These are phyloP conservation scores for Arthrobotrys sinensis DNA, from an alignment of 2,329 filamentous ascomycete species.

Conservation along the genomic window DNA sequence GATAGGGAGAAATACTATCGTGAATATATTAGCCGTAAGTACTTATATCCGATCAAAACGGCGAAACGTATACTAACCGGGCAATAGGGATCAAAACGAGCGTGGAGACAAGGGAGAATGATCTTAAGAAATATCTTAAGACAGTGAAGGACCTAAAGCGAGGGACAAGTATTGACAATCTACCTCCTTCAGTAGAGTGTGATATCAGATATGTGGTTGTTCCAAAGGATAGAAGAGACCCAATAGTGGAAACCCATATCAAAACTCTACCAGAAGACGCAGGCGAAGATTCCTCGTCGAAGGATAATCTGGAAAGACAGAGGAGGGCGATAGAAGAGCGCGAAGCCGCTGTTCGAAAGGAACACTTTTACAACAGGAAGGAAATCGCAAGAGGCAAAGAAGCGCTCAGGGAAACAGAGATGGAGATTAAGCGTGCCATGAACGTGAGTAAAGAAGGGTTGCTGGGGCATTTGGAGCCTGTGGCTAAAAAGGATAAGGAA, in stretches of 20 bases:
- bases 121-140: conserved; percentile 78
- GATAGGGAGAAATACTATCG: conserved; percentile 85
- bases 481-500: conserved; percentile 66
- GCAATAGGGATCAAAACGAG: conserved; percentile 72
- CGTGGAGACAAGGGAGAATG: conserved; percentile 77
- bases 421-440: conserved; percentile 79
- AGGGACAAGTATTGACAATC: conserved; percentile 72
- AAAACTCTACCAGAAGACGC: conserved; percentile 76
- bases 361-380: conserved; percentile 75
- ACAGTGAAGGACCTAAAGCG: conserved; percentile 76
- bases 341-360: conserved; percentile 75
- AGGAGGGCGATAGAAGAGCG: conserved; percentile 78
- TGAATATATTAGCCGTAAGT: conserved; percentile 72
- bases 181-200: conserved; percentile 76
- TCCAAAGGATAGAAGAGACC: conserved; percentile 73
- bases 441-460: conserved; percentile 78
- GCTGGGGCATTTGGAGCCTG: conserved; percentile 71
- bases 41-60: background rate
- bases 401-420: conserved; percentile 76
- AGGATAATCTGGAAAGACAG: conserved; percentile 73
- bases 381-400: conserved; percentile 76
- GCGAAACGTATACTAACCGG: conserved; percentile 68
- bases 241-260: conserved; percentile 78
- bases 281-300: conserved; percentile 69
- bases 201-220: conserved; percentile 81